Evolutionary conservation across 306 rosid genomes (phyloP), one percentile per base, ranked within the genome.

Genomic region (Dicorynia guianensis): DNA sequence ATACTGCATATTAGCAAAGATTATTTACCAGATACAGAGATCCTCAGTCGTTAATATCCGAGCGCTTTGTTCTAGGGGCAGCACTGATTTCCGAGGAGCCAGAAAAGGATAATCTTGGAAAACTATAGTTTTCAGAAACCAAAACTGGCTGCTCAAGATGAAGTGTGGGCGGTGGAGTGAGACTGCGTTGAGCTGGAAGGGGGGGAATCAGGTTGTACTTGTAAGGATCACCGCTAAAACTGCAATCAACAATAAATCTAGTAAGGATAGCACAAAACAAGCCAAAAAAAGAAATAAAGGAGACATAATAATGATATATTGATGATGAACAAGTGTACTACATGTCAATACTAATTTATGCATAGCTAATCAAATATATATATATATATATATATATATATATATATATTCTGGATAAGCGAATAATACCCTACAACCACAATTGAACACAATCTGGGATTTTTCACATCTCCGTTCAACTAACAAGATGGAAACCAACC

Each of bases 111-210:
- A 82, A 84, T 72, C 87, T 86, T 4, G 96, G 85, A 46, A 87
- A 81, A 81, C 70, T 76, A 77, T 82, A 80, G 69, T 75, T 80
- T 84, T 86, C 96, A 36, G 90, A 85, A 46, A 78, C 90, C 8
- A 68, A 76, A 78, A 88, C 87, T 14, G 90, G 93, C 71, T 84
- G 90, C 80, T 90, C 93, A 47, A 93, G 90, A 77, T 90, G 86
- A 47, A 86, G 89, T 0, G 89, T 88, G 35, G 92, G 89, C 6
- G 93, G 91, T 6, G 93, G 89, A 0, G 87, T 84, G 73, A 86
- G 89, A 82, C 84, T 90, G 59, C 83, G 81, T 35, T 88, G 93
- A 12, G 89, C 89, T 13, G 93, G 90, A 68, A 86, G 88, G 25
- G 93, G 87, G 15, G 93, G 93, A 67, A 76, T 84, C 80, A 66